Conservation (phyloP, 768 basidiomycete species). For the Hygrophorus pudorinus region DNA sequence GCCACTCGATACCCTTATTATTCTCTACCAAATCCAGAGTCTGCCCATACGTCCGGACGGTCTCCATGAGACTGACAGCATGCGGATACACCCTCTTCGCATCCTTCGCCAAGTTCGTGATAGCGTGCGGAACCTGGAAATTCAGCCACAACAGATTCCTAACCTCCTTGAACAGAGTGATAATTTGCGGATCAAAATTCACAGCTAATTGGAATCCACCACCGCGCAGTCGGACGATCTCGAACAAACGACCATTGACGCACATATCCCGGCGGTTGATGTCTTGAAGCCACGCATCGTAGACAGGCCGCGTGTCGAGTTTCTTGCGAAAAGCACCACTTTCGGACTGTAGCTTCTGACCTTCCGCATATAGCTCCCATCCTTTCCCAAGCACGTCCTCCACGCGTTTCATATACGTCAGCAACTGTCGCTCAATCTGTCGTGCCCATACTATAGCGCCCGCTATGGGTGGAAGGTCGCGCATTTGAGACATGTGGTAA, state of each 20-base stretch:
- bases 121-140: constrained; percentile 91
- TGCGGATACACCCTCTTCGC: constrained; percentile 98
- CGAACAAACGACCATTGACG: constrained; percentile 85
- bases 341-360: constrained; percentile 93
- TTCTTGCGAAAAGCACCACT: constrained; percentile 89
- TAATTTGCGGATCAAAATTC: constrained; percentile 97
- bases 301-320: constrained; percentile 88
- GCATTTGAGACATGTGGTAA: constrained; percentile 97
- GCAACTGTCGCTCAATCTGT: constrained; percentile 95
- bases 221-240: constrained; percentile 69
- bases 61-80: constrained; percentile 98
- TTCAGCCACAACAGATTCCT: constrained; percentile 92
- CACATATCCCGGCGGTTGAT: constrained; percentile 90
- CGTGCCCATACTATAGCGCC: constrained; percentile 98
- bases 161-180: constrained; percentile 97
- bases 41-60: constrained; percentile 95
- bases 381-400: constrained; percentile 97
- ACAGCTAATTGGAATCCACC: constrained; percentile 83
- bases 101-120: constrained; percentile 95
- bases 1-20: constrained; percentile 87
- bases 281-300: constrained; percentile 93
- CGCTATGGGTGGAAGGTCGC: constrained; percentile 95
- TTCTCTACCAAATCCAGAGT: constrained; percentile 85
- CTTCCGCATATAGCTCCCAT: constrained; percentile 99
- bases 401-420: constrained; percentile 97